phyloP scores from a whole-genome alignment of 2,329 filamentous ascomycete genomes.

The Diaporthe helianthi region DNA sequence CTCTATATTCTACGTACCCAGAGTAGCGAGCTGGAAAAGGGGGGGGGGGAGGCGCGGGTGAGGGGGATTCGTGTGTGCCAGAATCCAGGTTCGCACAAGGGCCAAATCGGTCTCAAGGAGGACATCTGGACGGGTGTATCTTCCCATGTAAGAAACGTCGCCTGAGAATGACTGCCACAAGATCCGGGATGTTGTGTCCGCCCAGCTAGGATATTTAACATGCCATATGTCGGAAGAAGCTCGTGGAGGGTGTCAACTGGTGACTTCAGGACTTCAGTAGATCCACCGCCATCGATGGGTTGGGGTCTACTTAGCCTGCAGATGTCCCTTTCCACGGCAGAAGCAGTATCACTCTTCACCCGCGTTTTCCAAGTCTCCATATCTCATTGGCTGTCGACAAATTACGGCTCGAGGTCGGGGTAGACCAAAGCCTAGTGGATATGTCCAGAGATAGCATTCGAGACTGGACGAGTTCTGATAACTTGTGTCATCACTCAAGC shows the following conservation, averaged over 20 bases:
- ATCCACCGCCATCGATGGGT: not conserved
- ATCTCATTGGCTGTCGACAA: not conserved
- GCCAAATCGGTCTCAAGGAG: too few relatives aligned
- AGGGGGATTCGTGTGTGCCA: too few relatives aligned
- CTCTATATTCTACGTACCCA: too few relatives aligned
- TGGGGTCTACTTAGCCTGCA: not conserved
- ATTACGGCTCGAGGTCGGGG: not conserved
- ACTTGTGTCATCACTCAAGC: too few relatives aligned
- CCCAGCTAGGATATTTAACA: not conserved
- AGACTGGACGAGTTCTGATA: not conserved
- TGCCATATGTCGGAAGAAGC: not conserved
- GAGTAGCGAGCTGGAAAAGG: too few relatives aligned
- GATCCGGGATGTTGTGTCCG: not conserved
- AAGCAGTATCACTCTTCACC: not conserved
- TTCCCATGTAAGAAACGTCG: not conserved
- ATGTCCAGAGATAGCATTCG: slow-evolving; percentile 9
- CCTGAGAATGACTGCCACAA: not conserved
- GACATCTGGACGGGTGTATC: too few relatives aligned
- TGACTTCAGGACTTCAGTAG: too few relatives aligned
- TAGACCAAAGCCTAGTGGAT: not conserved
- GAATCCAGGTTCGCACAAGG: too few relatives aligned
- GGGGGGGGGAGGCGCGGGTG: too few relatives aligned
- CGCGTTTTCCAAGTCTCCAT: not conserved
- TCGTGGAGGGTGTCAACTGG: not conserved
- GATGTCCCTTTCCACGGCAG: slow-evolving; percentile 1